Evolutionary conservation across 2,329 filamentous ascomycete species (phyloP).

Genomic region (Fragosphaeria purpurea): DNA sequence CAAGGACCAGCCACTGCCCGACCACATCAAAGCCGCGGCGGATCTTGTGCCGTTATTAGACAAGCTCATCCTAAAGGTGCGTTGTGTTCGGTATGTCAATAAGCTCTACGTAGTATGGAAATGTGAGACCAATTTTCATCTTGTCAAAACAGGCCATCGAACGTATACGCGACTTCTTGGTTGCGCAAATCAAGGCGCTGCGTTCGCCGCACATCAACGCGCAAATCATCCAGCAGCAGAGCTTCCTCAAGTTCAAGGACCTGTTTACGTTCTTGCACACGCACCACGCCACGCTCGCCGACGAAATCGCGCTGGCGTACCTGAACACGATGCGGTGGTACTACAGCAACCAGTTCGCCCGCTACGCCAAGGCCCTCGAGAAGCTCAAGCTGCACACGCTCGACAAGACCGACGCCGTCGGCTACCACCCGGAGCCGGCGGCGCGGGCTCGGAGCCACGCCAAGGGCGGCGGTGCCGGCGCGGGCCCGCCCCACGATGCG

Average conservation of each 20-base stretch:
- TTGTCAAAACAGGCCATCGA: constrained; percentile 58
- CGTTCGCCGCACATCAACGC: constrained; percentile 94
- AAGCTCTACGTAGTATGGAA: not conserved
- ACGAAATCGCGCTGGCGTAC: constrained; percentile 87
- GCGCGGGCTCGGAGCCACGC: constrained; percentile 31
- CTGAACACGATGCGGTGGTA: constrained; percentile 99
- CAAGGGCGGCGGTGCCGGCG: constrained; percentile 49
- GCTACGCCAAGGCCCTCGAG: constrained; percentile 74
- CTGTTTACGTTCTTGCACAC: constrained; percentile 75
- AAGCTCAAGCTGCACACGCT: constrained; percentile 75
- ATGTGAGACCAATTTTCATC: no score
- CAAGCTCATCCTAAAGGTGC: constrained; percentile 70
- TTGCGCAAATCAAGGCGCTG: constrained; percentile 87
- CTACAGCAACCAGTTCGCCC: constrained; percentile 80
- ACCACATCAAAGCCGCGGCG: constrained; percentile 65
- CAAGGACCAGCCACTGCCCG: constrained; percentile 30
- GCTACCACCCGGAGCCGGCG: constrained; percentile 54
- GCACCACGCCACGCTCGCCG: constrained; percentile 72
- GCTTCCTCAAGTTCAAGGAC: constrained; percentile 80
- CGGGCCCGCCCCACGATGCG: constrained; percentile 63
- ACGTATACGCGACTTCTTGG: constrained; percentile 86
- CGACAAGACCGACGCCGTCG: constrained; percentile 76
- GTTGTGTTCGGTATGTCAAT: constrained; percentile 10
- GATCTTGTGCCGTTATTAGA: constrained; percentile 80
- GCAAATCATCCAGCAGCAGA: constrained; percentile 91